These are phyloP conservation scores for Pseudocercospora eumusae DNA, from an alignment of 2,329 filamentous ascomycete species.

Conservation along the genomic window DNA sequence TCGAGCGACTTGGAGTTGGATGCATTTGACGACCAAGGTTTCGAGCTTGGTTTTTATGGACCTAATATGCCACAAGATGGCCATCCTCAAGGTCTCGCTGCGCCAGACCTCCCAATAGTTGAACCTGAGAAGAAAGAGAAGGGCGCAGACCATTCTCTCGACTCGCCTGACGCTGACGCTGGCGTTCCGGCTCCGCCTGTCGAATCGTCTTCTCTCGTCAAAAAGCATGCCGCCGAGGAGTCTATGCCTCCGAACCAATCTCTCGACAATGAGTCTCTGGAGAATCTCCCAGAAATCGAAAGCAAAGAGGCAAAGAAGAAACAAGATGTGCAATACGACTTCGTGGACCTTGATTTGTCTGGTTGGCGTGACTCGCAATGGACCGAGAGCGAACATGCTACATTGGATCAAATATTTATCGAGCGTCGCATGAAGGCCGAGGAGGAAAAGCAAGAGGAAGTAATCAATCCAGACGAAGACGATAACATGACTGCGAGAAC, in stretches of 20 bases:
- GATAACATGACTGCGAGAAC: conserved; percentile 26
- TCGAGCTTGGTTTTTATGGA: not conserved
- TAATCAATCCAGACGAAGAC: conserved; percentile 19
- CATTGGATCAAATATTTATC: no score
- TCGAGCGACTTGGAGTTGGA: not conserved
- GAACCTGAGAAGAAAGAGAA: not conserved
- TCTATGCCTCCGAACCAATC: no score
- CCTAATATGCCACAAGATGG: not conserved
- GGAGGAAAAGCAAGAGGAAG: not conserved
- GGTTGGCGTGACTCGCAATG: no score
- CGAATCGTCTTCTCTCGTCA: no score
- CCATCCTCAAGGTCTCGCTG: not conserved
- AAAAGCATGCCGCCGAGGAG: no score
- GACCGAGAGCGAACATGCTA: no score
- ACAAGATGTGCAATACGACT: not conserved
- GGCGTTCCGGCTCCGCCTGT: no score
- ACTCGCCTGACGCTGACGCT: not conserved
- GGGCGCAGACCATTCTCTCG: not conserved
- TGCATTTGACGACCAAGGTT: not conserved
- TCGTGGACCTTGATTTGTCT: not conserved
- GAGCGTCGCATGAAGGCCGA: not conserved
- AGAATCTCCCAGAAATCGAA: not conserved
- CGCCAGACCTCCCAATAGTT: not conserved
- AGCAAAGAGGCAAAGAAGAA: not conserved
- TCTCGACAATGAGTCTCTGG: no score